Conservation (phyloP, 2,329 filamentous ascomycete genomes). For the Trichoderma sp. region DNA sequence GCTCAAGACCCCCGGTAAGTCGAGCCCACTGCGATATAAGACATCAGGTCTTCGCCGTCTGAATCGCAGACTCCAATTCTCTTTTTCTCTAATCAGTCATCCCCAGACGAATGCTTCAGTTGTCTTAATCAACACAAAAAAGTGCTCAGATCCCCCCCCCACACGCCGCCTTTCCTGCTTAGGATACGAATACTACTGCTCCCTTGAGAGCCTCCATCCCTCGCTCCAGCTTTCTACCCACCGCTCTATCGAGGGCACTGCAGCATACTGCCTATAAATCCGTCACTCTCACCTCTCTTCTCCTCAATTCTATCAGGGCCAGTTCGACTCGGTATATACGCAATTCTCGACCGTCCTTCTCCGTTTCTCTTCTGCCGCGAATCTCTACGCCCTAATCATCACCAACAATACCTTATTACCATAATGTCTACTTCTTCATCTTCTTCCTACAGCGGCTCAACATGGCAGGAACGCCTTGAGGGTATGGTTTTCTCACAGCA, state of each 20-base stretch:
- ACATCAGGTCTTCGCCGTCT: conserved; percentile 24
- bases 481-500: conserved; percentile 43
- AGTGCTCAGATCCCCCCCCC: conserved; percentile 22
- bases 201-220: conserved; percentile 23
- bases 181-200: conserved; percentile 7
- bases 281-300: conserved; percentile 3
- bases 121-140: conserved; percentile 18
- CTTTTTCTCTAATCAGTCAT: conserved; percentile 1
- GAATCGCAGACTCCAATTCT: conserved; percentile 17
- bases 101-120: conserved; percentile 9
- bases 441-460: conserved; percentile 36
- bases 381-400: background rate
- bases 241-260: conserved; percentile 11
- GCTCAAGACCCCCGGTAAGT: conserved; percentile 10
- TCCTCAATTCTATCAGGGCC: background rate
- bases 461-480: conserved; percentile 62
- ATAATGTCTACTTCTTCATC: conserved; percentile 34
- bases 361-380: background rate
- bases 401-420: background rate
- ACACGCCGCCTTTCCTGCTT: conserved; percentile 26
- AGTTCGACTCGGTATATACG: conserved; percentile 4
- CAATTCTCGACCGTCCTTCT: background rate
- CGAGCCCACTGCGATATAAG: conserved; percentile 28
- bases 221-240: conserved; percentile 16
- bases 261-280: conserved; percentile 14